Percentiles rank a stretch among this genome's conserved stretches.
Conservation (phyloP, 176 grass and related monocot genomes). For the Bolboschoenus planiculmis region DNA sequence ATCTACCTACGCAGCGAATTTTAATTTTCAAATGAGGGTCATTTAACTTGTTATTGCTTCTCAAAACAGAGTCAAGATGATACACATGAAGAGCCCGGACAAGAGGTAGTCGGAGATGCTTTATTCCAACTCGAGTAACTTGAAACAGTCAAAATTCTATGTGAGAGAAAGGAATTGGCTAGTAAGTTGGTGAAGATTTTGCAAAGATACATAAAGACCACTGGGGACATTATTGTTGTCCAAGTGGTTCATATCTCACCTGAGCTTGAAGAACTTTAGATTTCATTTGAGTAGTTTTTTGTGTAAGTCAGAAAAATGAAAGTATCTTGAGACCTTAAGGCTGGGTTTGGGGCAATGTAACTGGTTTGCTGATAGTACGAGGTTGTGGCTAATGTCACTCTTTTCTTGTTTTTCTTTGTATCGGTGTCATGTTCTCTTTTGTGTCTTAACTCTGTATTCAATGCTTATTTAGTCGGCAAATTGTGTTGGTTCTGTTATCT, state of each 20-base stretch:
- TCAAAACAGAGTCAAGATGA: not conserved
- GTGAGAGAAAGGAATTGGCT: not conserved
- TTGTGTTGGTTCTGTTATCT: too few relatives aligned
- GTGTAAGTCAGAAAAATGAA: not conserved
- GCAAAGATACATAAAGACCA: not conserved
- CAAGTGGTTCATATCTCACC: too few relatives aligned
- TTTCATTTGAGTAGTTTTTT: not conserved
- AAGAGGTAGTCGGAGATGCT: not conserved
- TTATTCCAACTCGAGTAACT: not conserved
- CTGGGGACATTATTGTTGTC: not conserved
- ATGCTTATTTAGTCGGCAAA: too few relatives aligned
- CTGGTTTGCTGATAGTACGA: too few relatives aligned
- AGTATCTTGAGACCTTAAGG: not conserved
- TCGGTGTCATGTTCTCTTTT: too few relatives aligned
- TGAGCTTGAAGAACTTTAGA: too few relatives aligned
- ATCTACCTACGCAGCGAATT: not conserved
- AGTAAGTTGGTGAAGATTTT: not conserved
- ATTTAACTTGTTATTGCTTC: not conserved
- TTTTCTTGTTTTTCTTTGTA: too few relatives aligned
- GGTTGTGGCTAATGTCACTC: too few relatives aligned
- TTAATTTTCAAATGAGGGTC: not conserved
- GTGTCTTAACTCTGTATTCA: too few relatives aligned
- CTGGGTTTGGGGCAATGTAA: not conserved
- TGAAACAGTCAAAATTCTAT: not conserved
- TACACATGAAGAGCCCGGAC: not conserved